Evolutionary conservation across 1,284 basidiomycete genomes (phyloP), one percentile per base, ranked within the genome.

Genomic region (Salmacisia buchloeana): DNA sequence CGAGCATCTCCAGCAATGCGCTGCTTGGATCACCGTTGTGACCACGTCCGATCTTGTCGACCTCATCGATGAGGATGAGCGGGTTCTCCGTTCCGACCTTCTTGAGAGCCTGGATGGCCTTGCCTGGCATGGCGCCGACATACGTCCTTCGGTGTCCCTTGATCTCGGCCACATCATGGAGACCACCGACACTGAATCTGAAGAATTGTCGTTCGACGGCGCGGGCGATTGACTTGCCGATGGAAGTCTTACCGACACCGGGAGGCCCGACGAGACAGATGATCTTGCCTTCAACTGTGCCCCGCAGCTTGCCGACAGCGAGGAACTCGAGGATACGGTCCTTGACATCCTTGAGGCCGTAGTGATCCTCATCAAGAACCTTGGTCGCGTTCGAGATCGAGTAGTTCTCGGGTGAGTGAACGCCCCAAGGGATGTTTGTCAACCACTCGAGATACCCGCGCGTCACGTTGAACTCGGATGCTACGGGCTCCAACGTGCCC

Each of bases 101-200:
- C 83, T 97, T 97, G 65, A 98, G 82, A 1, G 94, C 94, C 81
- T 97, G 94, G 63, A 97, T 94, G 63, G 97, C 94, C 84, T 98
- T 98, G 59, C 94, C 94, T 0, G 94, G 94, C 73, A 98, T 86
- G 39, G 60, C 64, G 2, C 90, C 94, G 63, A 97, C 93, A 78
- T 97, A 98, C 23, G 94, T 99, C 77, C 96, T 83, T 73, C 96
- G 84, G 80, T 99, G 94, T 2, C 96, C 96, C 83, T 98, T 98
- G 81, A 99, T 97, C 85, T 98, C 96, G 61, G 94, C 96, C 0
- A 97, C 94, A 78, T 98, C 94, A 63, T 92, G 92, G 75, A 99
- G 82, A 29, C 96, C 94, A 71, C 96, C 96, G 3, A 98, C 94
- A 13, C 91, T 93, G 83, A 99, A 97, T 54, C 94, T 86, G 86